Conservation (phyloP, 2,329 filamentous ascomycete genomes). For the Tolypocladium tundrense region DNA sequence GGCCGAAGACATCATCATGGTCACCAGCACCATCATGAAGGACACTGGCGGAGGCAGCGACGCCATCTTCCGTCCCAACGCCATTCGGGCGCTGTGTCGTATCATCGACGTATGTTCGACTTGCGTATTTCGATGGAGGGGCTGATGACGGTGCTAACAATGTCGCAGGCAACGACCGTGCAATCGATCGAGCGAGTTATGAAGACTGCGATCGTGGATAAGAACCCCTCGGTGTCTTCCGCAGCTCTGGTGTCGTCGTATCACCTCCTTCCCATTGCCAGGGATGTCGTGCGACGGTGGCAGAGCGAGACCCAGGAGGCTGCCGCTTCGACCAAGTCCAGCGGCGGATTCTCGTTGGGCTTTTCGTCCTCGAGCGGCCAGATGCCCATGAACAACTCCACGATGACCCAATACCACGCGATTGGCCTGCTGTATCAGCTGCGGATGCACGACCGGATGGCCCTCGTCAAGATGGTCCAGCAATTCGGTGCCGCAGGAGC, state of each 20-base stretch:
- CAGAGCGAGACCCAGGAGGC: constrained; percentile 98
- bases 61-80: constrained; percentile 87
- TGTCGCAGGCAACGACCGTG: constrained; percentile 70
- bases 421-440: constrained; percentile 97
- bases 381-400: constrained; percentile 79
- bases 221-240: constrained; percentile 93
- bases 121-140: neutral
- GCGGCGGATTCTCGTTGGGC: constrained; percentile 79
- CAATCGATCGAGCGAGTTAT: constrained; percentile 97
- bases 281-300: constrained; percentile 93
- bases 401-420: constrained; percentile 97
- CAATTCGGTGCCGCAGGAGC: constrained; percentile 88
- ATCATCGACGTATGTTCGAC: constrained; percentile 74
- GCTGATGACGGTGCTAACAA: constrained; percentile 13
- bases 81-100: constrained; percentile 86
- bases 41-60: constrained; percentile 94
- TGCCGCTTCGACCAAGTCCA: constrained; percentile 80
- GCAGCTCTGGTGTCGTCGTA: constrained; percentile 95
- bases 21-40: constrained; percentile 99
- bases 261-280: constrained; percentile 90
- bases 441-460: constrained; percentile 95
- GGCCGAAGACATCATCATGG: constrained; percentile 99
- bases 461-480: constrained; percentile 99
- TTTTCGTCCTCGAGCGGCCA: constrained; percentile 74
- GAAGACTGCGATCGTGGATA: constrained; percentile 99